Evolutionary conservation across 768 basidiomycete species (phyloP), one percentile per base, ranked within the genome.

Genomic region (Suillus lakei): DNA sequence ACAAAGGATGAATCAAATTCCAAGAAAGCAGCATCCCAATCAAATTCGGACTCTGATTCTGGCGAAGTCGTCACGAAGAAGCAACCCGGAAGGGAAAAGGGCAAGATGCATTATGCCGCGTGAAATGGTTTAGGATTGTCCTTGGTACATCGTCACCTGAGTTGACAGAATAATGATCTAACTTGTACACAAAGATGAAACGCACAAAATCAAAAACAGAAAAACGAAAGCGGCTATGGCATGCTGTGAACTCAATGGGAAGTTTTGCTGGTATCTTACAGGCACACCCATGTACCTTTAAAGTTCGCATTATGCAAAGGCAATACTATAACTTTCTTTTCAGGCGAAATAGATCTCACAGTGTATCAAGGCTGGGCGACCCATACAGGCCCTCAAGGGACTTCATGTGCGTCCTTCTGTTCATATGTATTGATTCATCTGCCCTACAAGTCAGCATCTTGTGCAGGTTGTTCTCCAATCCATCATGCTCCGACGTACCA

Each of bases 171-270:
- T 39, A 34, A 12, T 15, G 38, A 13, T 34, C 1, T 23, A 16
- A 16, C 41, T 48, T 18, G n/a, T 13, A 1, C 36, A 54, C 23
- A n/a, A 60, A 93, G 96, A 98, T 72, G 95, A 98, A 72, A 96
- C 96, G 0, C 96, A 98, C 74, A 93, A 91, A 70, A 97, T 98
- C 81, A 97, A 96, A 82, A 95, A 96, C 71, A 83, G 87, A 59
- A 89, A 83, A 39, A 92, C 91, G 0, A 92, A 94, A 72, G 86
- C 86, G 36, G 88, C 93, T 3, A 81, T 89, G 43, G 95, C 93
- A 0, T 94, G 93, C 66, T 92, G 88, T 65, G 91, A 83, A 7
- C 81, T 97, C n/a, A 76, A 89, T 55, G 85, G 86, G 18, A 93
- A 91, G 71, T 95, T 85, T 76, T 83, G 92, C 61, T 98, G 96